Percentiles rank a stretch among this genome's conserved stretches.
Evolutionary conservation across 2,329 filamentous ascomycete genomes (phyloP).

Genomic region (Rhynchosporium secalis): DNA sequence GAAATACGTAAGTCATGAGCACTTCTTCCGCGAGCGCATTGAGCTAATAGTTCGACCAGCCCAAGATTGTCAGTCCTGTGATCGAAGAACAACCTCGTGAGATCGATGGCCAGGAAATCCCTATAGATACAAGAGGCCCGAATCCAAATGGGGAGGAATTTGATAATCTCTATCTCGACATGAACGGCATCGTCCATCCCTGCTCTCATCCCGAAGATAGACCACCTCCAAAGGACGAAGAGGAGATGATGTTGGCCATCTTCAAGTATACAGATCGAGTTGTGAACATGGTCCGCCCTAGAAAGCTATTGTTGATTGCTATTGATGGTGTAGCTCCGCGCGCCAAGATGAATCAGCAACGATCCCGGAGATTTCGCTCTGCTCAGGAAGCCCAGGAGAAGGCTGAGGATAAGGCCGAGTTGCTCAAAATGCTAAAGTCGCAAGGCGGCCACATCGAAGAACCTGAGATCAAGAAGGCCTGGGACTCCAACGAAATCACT

Average conservation of each 20-base stretch:
- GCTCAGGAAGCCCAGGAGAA: slow-evolving; percentile 95
- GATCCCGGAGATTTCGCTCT: slow-evolving; percentile 89
- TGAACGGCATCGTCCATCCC: slow-evolving; percentile 99
- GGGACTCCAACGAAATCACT: slow-evolving; percentile 85
- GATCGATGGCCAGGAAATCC: slow-evolving; percentile 81
- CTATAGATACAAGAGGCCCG: slow-evolving; percentile 77
- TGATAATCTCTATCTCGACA: slow-evolving; percentile 96
- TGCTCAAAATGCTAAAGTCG: slow-evolving; percentile 79
- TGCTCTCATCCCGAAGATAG: slow-evolving; percentile 96
- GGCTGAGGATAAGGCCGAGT: slow-evolving; percentile 84
- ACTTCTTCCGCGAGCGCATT: background rate
- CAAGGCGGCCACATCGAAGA: slow-evolving; percentile 66
- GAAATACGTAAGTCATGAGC: slow-evolving; percentile 73
- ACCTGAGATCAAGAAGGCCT: slow-evolving; percentile 79
- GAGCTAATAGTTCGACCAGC: slow-evolving; percentile 90
- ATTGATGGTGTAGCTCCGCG: slow-evolving; percentile 96
- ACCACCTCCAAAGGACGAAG: slow-evolving; percentile 87
- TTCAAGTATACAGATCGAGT: slow-evolving; percentile 99
- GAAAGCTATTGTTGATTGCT: slow-evolving; percentile 95
- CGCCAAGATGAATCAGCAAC: slow-evolving; percentile 99
- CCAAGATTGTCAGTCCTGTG: slow-evolving; percentile 81
- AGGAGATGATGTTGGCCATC: slow-evolving; percentile 99
- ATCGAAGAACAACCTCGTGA: slow-evolving; percentile 80
- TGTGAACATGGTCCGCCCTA: slow-evolving; percentile 95
- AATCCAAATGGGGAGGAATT: slow-evolving; percentile 98